Evolutionary conservation across 2,329 filamentous ascomycete species (phyloP).

Genomic region (Cladophialophora yegresii): DNA sequence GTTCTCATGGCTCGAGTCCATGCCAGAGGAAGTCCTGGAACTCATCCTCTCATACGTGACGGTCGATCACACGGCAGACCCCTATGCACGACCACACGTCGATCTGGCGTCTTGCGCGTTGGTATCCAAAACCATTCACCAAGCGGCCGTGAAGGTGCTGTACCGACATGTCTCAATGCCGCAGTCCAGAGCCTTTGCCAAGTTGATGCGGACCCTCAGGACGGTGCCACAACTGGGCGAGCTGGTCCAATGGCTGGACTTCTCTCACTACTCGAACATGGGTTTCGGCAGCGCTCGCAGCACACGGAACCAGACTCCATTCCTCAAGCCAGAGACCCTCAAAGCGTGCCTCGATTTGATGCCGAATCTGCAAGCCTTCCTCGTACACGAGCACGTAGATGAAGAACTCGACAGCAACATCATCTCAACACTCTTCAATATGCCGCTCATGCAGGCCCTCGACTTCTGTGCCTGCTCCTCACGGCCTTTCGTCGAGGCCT

Average conservation of each 20-base stretch:
- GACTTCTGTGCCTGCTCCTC: slow-evolving; percentile 79
- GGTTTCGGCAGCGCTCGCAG: slow-evolving; percentile 73
- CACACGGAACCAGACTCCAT: slow-evolving; percentile 72
- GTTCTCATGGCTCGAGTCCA: slow-evolving; percentile 27
- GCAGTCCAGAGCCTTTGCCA: slow-evolving; percentile 79
- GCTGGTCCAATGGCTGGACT: slow-evolving; percentile 76
- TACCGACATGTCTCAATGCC: slow-evolving; percentile 80
- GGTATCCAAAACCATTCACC: slow-evolving; percentile 73
- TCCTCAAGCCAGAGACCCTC: slow-evolving; percentile 73
- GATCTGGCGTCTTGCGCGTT: slow-evolving; percentile 75
- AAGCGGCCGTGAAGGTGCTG: slow-evolving; percentile 70
- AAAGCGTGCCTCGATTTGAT: slow-evolving; percentile 70
- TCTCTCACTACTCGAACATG: slow-evolving; percentile 81
- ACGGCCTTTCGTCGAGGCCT: slow-evolving; percentile 65
- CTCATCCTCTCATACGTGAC: slow-evolving; percentile 74
- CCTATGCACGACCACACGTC: slow-evolving; percentile 72
- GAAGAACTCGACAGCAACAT: slow-evolving; percentile 71
- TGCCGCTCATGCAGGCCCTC: slow-evolving; percentile 65
- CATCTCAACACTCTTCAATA: slow-evolving; percentile 68
- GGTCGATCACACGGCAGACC: slow-evolving; percentile 73
- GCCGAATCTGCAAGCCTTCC: slow-evolving; percentile 73
- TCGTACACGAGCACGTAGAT: slow-evolving; percentile 79
- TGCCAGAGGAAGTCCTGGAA: slow-evolving; percentile 52
- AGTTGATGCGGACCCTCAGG: slow-evolving; percentile 70
- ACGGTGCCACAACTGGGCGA: slow-evolving; percentile 69